A percentile compares a stretch with the other conserved stretches of the same genome.
Conservation (phyloP, 73 alveolate genomes). For the Paramecium tetraurelia region DNA sequence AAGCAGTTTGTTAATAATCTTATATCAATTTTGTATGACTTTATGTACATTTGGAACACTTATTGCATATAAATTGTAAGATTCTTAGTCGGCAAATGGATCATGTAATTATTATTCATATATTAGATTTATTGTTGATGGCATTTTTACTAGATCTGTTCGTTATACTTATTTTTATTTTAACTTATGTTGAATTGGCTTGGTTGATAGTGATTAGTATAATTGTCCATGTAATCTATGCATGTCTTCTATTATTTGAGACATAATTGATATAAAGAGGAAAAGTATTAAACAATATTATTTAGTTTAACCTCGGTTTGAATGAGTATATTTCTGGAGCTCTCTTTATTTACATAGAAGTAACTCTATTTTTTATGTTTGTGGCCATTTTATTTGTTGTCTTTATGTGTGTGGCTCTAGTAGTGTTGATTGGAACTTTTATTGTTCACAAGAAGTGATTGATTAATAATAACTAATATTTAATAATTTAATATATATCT, state of each 20-base stretch:
- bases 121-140: not conserved
- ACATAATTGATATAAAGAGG: not conserved
- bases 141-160: not conserved
- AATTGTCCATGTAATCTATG: not conserved
- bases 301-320: not conserved
- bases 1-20: not conserved
- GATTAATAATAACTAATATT: no score
- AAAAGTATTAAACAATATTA: not conserved
- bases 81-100: not conserved
- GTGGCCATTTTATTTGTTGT: not conserved
- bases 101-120: not conserved
- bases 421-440: not conserved
- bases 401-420: not conserved
- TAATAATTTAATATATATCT: no score
- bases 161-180: not conserved
- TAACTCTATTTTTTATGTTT: not conserved
- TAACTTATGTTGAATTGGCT: not conserved
- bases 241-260: not conserved
- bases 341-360: not conserved
- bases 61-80: not conserved
- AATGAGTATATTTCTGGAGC: not conserved
- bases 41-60: not conserved
- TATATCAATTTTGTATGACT: not conserved
- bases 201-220: not conserved
- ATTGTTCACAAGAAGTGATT: not conserved